Conservation (phyloP, 139 green algal genomes). For the Coccomyxa sp. region DNA sequence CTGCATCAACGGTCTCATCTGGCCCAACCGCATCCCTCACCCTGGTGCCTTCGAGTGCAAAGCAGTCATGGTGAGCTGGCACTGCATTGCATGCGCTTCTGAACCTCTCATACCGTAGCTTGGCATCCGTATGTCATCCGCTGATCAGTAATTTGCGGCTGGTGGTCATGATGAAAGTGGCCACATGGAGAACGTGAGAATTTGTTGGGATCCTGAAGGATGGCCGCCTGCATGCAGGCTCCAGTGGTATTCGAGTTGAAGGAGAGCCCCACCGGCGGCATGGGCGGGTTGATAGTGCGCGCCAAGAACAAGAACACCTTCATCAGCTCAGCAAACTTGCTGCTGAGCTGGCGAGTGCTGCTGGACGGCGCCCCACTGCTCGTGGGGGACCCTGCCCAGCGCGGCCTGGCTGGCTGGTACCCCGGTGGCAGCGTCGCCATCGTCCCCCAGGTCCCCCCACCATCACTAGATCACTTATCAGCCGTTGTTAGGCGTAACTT, state of each 20-base stretch:
- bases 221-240: constrained; percentile 30
- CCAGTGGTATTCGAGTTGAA: constrained; percentile 41
- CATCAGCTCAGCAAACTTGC: constrained; percentile 25
- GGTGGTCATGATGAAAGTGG: neutral
- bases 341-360: constrained; percentile 52
- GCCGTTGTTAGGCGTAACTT: neutral
- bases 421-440: constrained; percentile 6
- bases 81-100: neutral
- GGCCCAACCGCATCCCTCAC: constrained; percentile 71
- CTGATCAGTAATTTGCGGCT: neutral
- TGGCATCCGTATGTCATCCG: neutral
- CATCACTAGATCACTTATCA: no score
- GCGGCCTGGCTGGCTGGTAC: constrained; percentile 1
- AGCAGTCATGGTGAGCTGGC: constrained; percentile 23
- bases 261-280: neutral
- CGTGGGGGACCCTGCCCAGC: neutral
- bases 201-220: no score
- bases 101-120: neutral
- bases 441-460: constrained; percentile 5
- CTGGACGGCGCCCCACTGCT: constrained; percentile 39
- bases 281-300: neutral
- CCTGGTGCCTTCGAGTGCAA: constrained; percentile 63
- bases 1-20: constrained; percentile 92
- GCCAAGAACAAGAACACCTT: constrained; percentile 65
- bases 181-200: neutral